A percentile compares a stretch with the other conserved stretches of the same genome.
These are phyloP conservation scores for Cytospora schulzeri DNA, from an alignment of 2,329 filamentous ascomycete genomes.

Conservation along the genomic window DNA sequence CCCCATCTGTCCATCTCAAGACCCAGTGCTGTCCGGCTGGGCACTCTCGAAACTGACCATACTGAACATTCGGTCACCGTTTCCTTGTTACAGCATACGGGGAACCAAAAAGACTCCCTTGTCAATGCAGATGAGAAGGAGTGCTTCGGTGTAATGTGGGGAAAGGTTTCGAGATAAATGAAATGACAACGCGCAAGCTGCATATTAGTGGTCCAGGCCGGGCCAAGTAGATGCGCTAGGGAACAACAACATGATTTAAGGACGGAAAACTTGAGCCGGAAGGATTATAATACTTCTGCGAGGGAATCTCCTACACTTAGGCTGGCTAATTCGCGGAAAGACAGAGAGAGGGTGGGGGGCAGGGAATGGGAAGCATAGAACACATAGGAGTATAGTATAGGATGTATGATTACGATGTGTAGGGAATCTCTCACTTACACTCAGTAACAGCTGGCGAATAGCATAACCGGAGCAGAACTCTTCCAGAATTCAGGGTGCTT, in stretches of 20 bases:
- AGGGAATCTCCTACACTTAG: neutral
- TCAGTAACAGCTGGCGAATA: neutral
- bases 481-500: neutral
- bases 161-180: slow-evolving; percentile 23
- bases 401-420: neutral
- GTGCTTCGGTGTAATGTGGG: slow-evolving; percentile 22
- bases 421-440: neutral
- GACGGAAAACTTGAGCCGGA: neutral
- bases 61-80: slow-evolving; percentile 10
- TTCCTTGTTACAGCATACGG: slow-evolving; percentile 14
- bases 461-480: neutral
- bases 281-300: neutral
- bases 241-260: slow-evolving; percentile 13
- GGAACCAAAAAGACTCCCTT: slow-evolving; percentile 8
- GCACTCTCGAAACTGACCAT: slow-evolving; percentile 5
- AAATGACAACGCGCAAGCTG: slow-evolving; percentile 20
- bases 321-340: neutral
- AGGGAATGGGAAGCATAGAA: neutral
- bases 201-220: slow-evolving; percentile 19
- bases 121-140: slow-evolving; percentile 22
- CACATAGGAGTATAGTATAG: slow-evolving; percentile 5
- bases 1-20: slow-evolving; percentile 16
- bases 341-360: neutral
- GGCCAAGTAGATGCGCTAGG: slow-evolving; percentile 16
- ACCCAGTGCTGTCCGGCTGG: slow-evolving; percentile 4